phyloP scores from a whole-genome alignment of 169 alveolate species.

The Eimeria necatrix region DNA sequence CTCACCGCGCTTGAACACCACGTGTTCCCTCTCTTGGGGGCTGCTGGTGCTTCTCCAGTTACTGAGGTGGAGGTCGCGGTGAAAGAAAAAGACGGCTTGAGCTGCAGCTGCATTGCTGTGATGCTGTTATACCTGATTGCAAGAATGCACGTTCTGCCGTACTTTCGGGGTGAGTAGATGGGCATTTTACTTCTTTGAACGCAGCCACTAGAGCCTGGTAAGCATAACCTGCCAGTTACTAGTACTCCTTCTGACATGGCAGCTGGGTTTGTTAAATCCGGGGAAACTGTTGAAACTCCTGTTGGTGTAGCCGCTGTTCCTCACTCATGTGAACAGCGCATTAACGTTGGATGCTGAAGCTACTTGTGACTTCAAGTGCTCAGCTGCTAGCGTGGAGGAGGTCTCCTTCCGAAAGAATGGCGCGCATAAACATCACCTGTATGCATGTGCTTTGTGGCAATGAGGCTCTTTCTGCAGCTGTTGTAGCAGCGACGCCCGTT shows the following conservation, averaged over 20 bases:
- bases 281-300: not conserved
- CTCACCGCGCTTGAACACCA: slow-evolving; percentile 34
- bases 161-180: slow-evolving; percentile 53
- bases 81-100: not conserved
- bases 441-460: not conserved
- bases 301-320: not conserved
- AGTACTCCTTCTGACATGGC: not conserved
- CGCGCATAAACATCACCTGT: not conserved
- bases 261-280: not conserved
- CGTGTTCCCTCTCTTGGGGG: slow-evolving; percentile 13
- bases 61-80: slow-evolving; percentile 12
- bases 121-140: slow-evolving; percentile 65
- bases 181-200: no score
- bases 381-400: no score
- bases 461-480: not conserved
- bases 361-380: no score
- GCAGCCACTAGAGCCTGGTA: no score
- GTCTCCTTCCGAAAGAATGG: no score
- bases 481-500: not conserved
- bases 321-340: no score
- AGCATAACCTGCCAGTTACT: not conserved
- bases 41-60: not conserved
- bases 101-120: slow-evolving; percentile 37
- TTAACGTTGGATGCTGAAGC: no score
- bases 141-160: slow-evolving; percentile 58